Base-by-base conservation (phyloP, 345 rosid species). In the Ceriops zippeliana region DNA sequence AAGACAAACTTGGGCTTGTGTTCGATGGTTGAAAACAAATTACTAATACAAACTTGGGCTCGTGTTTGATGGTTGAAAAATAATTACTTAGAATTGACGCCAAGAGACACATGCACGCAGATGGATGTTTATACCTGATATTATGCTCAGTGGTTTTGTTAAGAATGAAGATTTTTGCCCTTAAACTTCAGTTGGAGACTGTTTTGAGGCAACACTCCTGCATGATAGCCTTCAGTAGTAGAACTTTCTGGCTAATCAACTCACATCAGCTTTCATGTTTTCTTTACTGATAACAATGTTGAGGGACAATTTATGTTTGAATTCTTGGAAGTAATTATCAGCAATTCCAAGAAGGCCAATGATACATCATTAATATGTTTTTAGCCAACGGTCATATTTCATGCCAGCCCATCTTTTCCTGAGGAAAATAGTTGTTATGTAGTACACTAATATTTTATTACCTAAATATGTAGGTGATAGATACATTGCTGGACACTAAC, bases 401-500 rank as follows among this genome's bases (percentile, higher is more conserved):
- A 54, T 58, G 37, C 2, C 54, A 31, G 54, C 27, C 58, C 30
- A 52, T 30, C 13, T 17, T 31, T 62, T 72, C 13, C 1, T 30
- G 37, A 24, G 31, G 62, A 37, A 31, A 22, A 10, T 49, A 6
- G 4, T 7, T 67, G 30, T 10, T 15, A 31, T 72, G 28, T 54
- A 63, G 61, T 46, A 26, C 35, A 35, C 15, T 77, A 7, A 27
- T 67, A 21, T 65, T 19, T 60, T 67, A 8, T 67, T 42, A 60
- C 61, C 47, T 64, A 54, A 57, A 42, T 72, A 8, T 49, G 47
- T 69, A 93, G 97, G 83, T 91, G 67, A 81, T 91, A 73, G 96
- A 89, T 79, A 71, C 81, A 62, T 81, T 91, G 68, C 74, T 91
- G 70, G 96, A 91, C 78, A 88, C 76, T 32, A 73, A 61, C 62